Base-by-base conservation (phyloP, 129 eudicot species). In the Erigeron canadensis region DNA sequence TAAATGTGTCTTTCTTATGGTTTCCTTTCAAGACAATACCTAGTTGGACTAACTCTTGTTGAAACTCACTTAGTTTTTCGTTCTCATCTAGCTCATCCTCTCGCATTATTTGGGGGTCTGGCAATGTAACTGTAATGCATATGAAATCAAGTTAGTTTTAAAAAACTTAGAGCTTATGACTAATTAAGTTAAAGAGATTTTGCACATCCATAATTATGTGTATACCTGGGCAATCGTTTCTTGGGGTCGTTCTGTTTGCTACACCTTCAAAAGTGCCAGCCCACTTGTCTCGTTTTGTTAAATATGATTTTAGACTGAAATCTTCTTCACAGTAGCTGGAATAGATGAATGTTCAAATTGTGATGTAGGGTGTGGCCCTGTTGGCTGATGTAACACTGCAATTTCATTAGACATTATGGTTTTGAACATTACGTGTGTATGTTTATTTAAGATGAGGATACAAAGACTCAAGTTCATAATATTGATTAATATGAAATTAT, bases 291-390 rank as follows among this genome's bases (percentile, higher is more conserved):
- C 96, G 81, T 69, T 89, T 81, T 3, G 93, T 89, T 50, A 89
- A 57, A 76, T 80, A 83, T 21, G 81, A 77, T 22, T 84, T 82
- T 55, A 89, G 78, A 64, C 86, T 79, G 55, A 86, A 69, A 89
- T 80, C 84, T 89, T 89, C 79, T 89, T 89, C 7, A 84, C 88
- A 62, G 96, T 86, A 15, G 96, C 96, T 7, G 93, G 88, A 60
- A 89, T 86, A 50, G 96, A 89, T 1, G 90, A 89, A 72, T 89
- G 96, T 81, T 89, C 96, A 55, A 77, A 89, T 57, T 89, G 84
- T 15, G 96, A 89, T 28, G 93, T 86, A 17, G 96, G 85, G 34
- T 84, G 76, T 67, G 93, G 93, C 5, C 96, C 96, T 0, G 77
- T 60, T 37, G 93, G 90, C 47, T 70, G 72, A 80, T 84, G 89